Conservation (phyloP, 2,329 filamentous ascomycete genomes). For the Fusarium fujikuroi region DNA sequence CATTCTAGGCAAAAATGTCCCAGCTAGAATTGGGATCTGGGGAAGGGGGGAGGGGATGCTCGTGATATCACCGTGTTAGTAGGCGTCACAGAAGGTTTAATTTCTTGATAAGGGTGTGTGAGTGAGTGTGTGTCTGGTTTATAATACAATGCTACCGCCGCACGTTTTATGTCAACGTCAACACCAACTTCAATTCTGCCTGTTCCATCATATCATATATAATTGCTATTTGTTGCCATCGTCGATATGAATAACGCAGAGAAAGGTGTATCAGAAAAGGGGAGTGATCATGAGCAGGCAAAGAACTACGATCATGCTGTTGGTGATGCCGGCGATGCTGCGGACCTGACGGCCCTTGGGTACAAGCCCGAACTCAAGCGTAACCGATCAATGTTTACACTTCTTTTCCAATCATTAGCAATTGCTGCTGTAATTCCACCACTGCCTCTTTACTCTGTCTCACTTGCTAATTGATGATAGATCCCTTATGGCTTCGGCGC, state of each 20-base stretch:
- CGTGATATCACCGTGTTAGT: slow-evolving; percentile 17
- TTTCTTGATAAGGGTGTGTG: neutral
- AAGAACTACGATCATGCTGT: slow-evolving; percentile 12
- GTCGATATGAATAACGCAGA: slow-evolving; percentile 13
- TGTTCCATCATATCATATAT: neutral
- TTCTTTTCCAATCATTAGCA: slow-evolving; percentile 45
- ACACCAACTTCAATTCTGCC: neutral
- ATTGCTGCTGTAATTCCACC: slow-evolving; percentile 40
- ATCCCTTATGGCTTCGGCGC: slow-evolving; percentile 43
- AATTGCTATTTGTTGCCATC: neutral
- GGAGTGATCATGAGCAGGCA: slow-evolving; percentile 15
- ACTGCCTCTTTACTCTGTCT: accelerated
- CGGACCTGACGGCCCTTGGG: slow-evolving; percentile 56
- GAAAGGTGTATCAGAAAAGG: slow-evolving; percentile 22
- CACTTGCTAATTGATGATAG: slow-evolving; percentile 2
- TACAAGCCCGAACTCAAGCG: slow-evolving; percentile 53
- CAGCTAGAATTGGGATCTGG: slow-evolving; percentile 25
- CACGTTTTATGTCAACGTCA: neutral
- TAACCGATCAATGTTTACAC: slow-evolving; percentile 44
- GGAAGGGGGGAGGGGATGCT: slow-evolving; percentile 17
- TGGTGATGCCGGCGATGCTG: slow-evolving; percentile 33
- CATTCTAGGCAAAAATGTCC: slow-evolving; percentile 33
- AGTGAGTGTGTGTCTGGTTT: neutral
- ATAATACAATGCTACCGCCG: slow-evolving; percentile 24
- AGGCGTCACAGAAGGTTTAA: slow-evolving; percentile 14